phyloP scores from a whole-genome alignment of 306 rosid species.

The Elaeagnus macrophylla region DNA sequence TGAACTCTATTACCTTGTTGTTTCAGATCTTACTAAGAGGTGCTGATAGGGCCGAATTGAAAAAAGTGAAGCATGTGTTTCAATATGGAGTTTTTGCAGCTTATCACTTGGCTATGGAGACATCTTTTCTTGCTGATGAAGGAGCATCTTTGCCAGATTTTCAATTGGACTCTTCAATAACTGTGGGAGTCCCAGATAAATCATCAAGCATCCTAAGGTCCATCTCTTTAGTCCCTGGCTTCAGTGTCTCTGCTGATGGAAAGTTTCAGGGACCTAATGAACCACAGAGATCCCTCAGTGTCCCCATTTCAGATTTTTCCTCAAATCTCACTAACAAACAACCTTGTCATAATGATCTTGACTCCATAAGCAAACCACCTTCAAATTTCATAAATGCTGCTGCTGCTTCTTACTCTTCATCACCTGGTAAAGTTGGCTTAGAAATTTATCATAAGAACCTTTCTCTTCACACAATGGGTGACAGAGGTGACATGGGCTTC shows the following conservation, averaged over 20 bases:
- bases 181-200: slow-evolving; percentile 73
- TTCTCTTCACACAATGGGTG: slow-evolving; percentile 24
- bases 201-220: slow-evolving; percentile 59
- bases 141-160: slow-evolving; percentile 90
- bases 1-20: slow-evolving; percentile 13
- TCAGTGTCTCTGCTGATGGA: slow-evolving; percentile 29
- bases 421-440: slow-evolving; percentile 29
- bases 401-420: slow-evolving; percentile 26
- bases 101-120: slow-evolving; percentile 94
- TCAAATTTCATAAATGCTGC: slow-evolving; percentile 31
- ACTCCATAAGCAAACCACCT: slow-evolving; percentile 25
- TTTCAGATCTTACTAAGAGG: slow-evolving; percentile 87
- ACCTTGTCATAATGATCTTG: slow-evolving; percentile 26
- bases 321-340: slow-evolving; percentile 24
- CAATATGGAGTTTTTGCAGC: slow-evolving; percentile 98
- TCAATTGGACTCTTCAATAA: slow-evolving; percentile 56
- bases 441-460: slow-evolving; percentile 26
- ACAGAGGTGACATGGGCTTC: slow-evolving; percentile 26
- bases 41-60: slow-evolving; percentile 74
- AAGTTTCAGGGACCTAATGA: slow-evolving; percentile 36
- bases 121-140: slow-evolving; percentile 97
- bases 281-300: slow-evolving; percentile 44
- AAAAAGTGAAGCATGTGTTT: slow-evolving; percentile 87
- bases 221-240: slow-evolving; percentile 81
- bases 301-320: slow-evolving; percentile 32